These are phyloP conservation scores for Cytospora paraplurivora DNA, from an alignment of 2,329 filamentous ascomycete genomes.

Conservation along the genomic window DNA sequence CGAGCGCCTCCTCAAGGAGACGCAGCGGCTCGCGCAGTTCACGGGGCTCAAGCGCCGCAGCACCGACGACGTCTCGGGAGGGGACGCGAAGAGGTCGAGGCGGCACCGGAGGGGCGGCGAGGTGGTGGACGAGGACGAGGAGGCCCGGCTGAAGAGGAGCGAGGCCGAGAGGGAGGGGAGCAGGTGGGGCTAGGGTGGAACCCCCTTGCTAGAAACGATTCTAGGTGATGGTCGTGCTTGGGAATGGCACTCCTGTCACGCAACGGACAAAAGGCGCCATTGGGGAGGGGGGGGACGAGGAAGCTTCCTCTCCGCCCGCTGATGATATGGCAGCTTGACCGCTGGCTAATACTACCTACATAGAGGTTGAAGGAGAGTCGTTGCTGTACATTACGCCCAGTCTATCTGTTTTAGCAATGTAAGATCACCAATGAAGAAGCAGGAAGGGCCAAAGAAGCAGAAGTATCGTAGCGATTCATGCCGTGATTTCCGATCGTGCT, in stretches of 20 bases:
- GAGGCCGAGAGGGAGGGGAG: slow-evolving; percentile 62
- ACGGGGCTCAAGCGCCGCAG: slow-evolving; percentile 51
- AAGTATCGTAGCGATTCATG: too few species aligned
- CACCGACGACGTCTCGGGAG: slow-evolving; percentile 47
- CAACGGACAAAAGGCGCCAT: too few species aligned
- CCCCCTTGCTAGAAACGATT: background rate
- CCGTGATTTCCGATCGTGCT: too few species aligned
- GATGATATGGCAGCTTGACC: background rate
- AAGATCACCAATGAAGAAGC: background rate
- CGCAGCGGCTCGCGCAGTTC: slow-evolving; percentile 62
- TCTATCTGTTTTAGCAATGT: background rate
- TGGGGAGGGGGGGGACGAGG: too few species aligned
- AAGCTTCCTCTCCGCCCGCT: too few species aligned
- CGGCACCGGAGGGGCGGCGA: slow-evolving; percentile 54
- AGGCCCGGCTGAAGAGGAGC: slow-evolving; percentile 56
- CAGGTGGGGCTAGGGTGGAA: slow-evolving; percentile 46
- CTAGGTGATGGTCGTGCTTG: background rate
- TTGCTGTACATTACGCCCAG: background rate
- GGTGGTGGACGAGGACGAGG: slow-evolving; percentile 49
- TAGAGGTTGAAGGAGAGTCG: background rate
- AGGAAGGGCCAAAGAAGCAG: background rate
- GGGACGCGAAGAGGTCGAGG: slow-evolving; percentile 42
- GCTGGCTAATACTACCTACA: background rate
- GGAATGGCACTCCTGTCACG: background rate
- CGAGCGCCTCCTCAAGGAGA: slow-evolving; percentile 68